phyloP scores from a whole-genome alignment of 208 protist species.

The Leishmania tarentolae region DNA sequence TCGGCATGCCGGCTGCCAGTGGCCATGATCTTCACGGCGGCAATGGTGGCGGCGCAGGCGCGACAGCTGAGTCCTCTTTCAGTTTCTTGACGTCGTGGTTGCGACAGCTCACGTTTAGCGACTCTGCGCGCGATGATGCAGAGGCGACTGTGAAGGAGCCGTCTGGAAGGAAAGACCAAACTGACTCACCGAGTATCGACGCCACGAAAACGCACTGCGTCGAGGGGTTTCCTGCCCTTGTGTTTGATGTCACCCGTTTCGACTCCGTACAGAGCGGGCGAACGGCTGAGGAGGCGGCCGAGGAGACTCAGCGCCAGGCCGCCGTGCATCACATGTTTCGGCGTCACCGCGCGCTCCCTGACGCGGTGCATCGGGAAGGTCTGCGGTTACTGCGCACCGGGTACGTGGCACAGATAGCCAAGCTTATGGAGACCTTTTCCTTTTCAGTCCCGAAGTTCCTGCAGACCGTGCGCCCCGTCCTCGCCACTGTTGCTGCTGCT shows the following conservation, averaged over 20 bases:
- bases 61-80: background rate
- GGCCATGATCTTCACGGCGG: constrained; percentile 2
- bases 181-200: too few species aligned
- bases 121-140: constrained; percentile 11
- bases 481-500: background rate
- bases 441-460: constrained; percentile 29
- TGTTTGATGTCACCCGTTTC: constrained; percentile 21
- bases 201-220: background rate
- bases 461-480: background rate
- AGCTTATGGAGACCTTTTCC: constrained; percentile 37
- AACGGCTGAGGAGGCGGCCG: constrained; percentile 19
- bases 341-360: constrained; percentile 22
- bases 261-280: constrained; percentile 8
- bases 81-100: constrained; percentile 35
- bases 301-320: constrained; percentile 31
- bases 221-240: constrained; percentile 24
- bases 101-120: constrained; percentile 31
- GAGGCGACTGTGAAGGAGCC: constrained; percentile 10
- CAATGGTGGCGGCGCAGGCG: background rate
- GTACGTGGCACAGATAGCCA: constrained; percentile 29
- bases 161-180: background rate
- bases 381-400: constrained; percentile 33
- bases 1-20: constrained; percentile 32
- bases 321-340: constrained; percentile 35
- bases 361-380: constrained; percentile 28